phyloP scores from a whole-genome alignment of 495 filamentous ascomycete species.

The Recurvomyces mirabilis region DNA sequence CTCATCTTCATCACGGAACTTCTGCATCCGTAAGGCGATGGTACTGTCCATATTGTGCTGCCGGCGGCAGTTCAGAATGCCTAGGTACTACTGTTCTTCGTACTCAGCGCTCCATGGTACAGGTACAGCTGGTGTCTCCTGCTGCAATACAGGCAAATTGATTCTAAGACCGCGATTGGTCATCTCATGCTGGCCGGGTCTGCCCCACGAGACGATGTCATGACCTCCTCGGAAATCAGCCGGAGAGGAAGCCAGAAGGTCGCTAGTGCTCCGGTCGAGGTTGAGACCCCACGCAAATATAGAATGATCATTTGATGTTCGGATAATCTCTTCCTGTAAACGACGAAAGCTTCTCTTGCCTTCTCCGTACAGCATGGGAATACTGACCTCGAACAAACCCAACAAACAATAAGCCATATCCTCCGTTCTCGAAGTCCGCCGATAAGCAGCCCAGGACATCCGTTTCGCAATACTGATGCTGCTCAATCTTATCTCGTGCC shows the following conservation, averaged over 20 bases:
- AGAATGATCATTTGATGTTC: neutral
- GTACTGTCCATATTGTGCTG: neutral
- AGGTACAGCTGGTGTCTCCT: neutral
- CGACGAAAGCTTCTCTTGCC: slow-evolving; percentile 8
- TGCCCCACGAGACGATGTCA: neutral
- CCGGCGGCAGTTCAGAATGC: neutral
- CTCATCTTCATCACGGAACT: too few relatives aligned
- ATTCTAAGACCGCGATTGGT: neutral
- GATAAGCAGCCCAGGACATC: neutral
- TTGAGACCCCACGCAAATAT: slow-evolving; percentile 9
- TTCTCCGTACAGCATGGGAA: slow-evolving; percentile 19
- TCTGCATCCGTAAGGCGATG: too few relatives aligned
- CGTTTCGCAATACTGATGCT: neutral
- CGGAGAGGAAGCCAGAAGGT: neutral
- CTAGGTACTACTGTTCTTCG: neutral
- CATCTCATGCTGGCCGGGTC: neutral
- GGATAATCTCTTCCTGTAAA: slow-evolving; percentile 15
- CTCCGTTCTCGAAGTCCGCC: neutral
- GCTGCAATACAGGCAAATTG: neutral
- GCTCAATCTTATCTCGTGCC: neutral
- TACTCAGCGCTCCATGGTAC: neutral
- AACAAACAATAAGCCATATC: slow-evolving; percentile 3
- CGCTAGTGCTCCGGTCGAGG: neutral
- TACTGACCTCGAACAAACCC: slow-evolving; percentile 17
- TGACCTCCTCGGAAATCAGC: neutral